A percentile compares a stretch with the other conserved stretches of the same genome.
phyloP scores from a whole-genome alignment of 164 flowering plant species.

The Dillenia suffruticosa region DNA sequence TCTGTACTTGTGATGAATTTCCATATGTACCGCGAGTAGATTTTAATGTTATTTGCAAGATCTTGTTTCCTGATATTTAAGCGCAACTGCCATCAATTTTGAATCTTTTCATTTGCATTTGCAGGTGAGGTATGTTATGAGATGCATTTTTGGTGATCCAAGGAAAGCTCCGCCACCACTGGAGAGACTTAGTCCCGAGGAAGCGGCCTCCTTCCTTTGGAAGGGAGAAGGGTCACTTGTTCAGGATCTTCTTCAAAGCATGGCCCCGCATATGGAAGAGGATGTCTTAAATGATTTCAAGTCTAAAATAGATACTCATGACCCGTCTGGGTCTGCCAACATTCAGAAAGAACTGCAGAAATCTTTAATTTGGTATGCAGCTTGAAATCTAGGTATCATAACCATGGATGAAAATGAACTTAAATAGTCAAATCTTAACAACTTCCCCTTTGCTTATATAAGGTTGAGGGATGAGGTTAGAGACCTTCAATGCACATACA shows the following conservation, averaged over 20 bases:
- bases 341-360: constrained; percentile 53
- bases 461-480: constrained; percentile 99
- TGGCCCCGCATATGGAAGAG: constrained; percentile 80
- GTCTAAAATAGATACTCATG: constrained; percentile 64
- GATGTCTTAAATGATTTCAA: constrained; percentile 49
- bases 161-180: constrained; percentile 93
- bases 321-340: constrained; percentile 74
- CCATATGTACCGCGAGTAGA: no score
- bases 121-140: constrained; percentile 95
- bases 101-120: constrained; percentile 10
- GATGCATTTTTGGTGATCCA: constrained; percentile 82
- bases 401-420: neutral
- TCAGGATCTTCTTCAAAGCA: constrained; percentile 77
- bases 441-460: constrained; percentile 5
- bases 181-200: constrained; percentile 73
- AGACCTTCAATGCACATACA: constrained; percentile 76
- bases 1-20: no score
- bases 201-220: constrained; percentile 68
- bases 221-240: constrained; percentile 91
- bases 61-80: no score
- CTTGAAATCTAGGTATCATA: neutral
- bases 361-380: constrained; percentile 79
- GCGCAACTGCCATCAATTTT: neutral
- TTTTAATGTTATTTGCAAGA: no score
- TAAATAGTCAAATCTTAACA: neutral